phyloP scores from a whole-genome alignment of 2,329 filamentous ascomycete genomes.

The Thermoascus crustaceus region DNA sequence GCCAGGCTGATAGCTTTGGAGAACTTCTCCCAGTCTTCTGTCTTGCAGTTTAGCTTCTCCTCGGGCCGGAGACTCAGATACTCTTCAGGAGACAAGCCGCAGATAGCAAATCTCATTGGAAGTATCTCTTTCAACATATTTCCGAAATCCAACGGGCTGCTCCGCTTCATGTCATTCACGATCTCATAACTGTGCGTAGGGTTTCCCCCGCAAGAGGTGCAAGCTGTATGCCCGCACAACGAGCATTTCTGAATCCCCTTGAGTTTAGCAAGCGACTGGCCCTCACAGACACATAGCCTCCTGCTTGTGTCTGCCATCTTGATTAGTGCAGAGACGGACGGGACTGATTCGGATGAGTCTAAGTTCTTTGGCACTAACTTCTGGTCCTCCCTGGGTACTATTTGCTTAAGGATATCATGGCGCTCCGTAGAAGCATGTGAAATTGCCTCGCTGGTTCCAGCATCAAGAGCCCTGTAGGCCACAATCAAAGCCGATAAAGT shows the following conservation, averaged over 20 bases:
- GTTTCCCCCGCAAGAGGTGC: conserved; percentile 46
- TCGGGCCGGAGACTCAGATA: conserved; percentile 15
- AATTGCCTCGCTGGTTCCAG: conserved; percentile 6
- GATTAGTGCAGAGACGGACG: conserved; percentile 15
- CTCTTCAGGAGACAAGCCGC: conserved; percentile 17
- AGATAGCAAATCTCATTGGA: conserved; percentile 34
- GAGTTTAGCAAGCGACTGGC: conserved; percentile 30
- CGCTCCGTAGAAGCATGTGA: not conserved
- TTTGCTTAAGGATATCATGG: too few relatives aligned
- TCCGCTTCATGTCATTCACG: conserved; percentile 21
- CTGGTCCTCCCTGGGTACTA: conserved; percentile 8
- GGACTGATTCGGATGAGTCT: too few relatives aligned
- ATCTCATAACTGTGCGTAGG: conserved; percentile 42
- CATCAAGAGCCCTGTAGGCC: conserved; percentile 21
- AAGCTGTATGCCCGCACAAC: conserved; percentile 49
- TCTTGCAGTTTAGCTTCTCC: conserved; percentile 8
- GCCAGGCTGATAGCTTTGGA: conserved; percentile 19
- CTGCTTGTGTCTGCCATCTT: conserved; percentile 25
- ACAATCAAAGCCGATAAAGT: conserved; percentile 52
- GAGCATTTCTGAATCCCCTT: conserved; percentile 40
- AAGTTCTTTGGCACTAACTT: conserved; percentile 11
- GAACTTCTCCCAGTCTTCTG: conserved; percentile 27
- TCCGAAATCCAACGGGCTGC: conserved; percentile 38
- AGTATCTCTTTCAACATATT: conserved; percentile 33
- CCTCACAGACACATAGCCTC: conserved; percentile 53